Percentiles rank a stretch among this genome's conserved stretches.
These are phyloP conservation scores for Mycena rebaudengoi DNA, from an alignment of 768 basidiomycete species.

Conservation along the genomic window DNA sequence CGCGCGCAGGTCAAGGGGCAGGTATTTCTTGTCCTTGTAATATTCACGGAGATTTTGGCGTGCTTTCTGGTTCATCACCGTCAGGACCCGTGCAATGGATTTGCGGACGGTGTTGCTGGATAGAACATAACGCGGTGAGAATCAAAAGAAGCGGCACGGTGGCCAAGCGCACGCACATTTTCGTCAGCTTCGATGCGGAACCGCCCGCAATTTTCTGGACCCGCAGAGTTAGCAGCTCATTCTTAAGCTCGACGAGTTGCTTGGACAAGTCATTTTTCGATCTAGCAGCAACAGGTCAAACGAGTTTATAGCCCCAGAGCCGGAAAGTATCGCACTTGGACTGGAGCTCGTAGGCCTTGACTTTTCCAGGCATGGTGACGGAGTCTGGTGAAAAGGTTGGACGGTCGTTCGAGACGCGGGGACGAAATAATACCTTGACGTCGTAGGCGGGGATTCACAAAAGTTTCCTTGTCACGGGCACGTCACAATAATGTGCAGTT, in stretches of 20 bases:
- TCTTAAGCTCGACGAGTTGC: constrained; percentile 94
- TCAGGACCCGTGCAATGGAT: constrained; percentile 97
- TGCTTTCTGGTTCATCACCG: constrained; percentile 98
- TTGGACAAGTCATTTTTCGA: constrained; percentile 97
- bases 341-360: constrained; percentile 96
- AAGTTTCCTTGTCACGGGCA: no score
- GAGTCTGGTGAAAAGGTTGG: constrained; percentile 29
- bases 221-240: constrained; percentile 90
- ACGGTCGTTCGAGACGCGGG: background rate
- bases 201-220: constrained; percentile 99
- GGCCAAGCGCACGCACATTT: constrained; percentile 77
- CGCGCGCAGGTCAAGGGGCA: constrained; percentile 95
- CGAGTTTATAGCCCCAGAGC: background rate
- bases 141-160: background rate
- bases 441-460: background rate
- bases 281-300: constrained; percentile 53
- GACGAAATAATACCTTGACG: constrained; percentile 17
- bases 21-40: constrained; percentile 97
- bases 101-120: constrained; percentile 95
- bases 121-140: constrained; percentile 10
- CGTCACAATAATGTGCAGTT: no score
- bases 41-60: constrained; percentile 96
- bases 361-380: constrained; percentile 85
- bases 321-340: constrained; percentile 75
- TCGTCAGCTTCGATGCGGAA: constrained; percentile 93